Evolutionary conservation across 495 filamentous ascomycete genomes (phyloP), one percentile per base, ranked within the genome.

Genomic region (Neurospora tetrasperma): DNA sequence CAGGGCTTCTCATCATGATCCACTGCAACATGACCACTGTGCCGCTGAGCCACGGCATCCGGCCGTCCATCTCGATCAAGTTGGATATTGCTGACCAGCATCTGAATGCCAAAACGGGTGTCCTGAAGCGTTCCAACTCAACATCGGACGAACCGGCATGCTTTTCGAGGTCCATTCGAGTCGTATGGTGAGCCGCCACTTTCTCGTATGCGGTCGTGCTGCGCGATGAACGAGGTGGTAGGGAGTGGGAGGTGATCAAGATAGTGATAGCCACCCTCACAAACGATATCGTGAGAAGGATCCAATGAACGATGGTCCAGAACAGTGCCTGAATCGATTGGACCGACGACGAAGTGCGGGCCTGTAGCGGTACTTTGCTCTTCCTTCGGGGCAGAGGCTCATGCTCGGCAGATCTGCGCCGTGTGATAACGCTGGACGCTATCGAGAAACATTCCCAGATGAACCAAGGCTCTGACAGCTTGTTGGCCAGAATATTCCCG

Each of bases 41-140:
- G 76, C 92, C 93, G 77, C 82, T 85, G 59, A 96, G 84, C 94
- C 94, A 97, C 43, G 94, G 94, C 92, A 96, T 94, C 80, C 92
- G 90, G 72, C 80, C 78, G 73, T 91, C 85, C 72, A 97, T 79
- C 83, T 92, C 89, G 78, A 93, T 75, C 42, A 94, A 82, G 76
- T 87, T 88, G 71, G 88, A 88, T 69, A 90, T 79, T 82, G 92
- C 91, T 75, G 89, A 85, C 87, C 89, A 94, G 35, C 90, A 78
- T 78, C 86, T 87, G 86, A 95, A 96, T 74, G 86, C 85, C 68
- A 95, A 84, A 73, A 97, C 86, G 59, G 94, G 91, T 74, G 88
- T 88, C 80, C 87, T 90, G 72, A 77, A 79, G 79, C 83, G 79
- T 62, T 81, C 74, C n/a, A 62, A 18, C 11, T 66, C 71, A 69